These are phyloP conservation scores for Orbilia javanica DNA, from an alignment of 2,329 filamentous ascomycete genomes.

Conservation along the genomic window DNA sequence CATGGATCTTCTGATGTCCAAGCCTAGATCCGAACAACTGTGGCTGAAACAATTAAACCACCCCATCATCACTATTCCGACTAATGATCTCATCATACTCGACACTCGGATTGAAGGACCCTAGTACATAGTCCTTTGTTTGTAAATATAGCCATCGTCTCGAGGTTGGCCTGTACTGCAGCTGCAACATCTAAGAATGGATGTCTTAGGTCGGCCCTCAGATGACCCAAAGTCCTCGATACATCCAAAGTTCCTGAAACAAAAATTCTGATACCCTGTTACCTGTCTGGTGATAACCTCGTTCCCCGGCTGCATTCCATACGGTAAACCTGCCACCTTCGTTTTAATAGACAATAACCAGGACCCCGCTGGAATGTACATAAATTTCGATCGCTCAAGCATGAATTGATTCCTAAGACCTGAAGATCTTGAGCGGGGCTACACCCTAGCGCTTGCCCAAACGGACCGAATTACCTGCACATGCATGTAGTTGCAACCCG, in stretches of 20 bases:
- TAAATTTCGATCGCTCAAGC: neutral
- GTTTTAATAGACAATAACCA: neutral
- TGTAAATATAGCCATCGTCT: neutral
- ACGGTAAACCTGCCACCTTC: neutral
- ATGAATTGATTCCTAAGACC: neutral
- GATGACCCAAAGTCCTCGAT: neutral
- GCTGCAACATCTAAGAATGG: neutral
- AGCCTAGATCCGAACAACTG: constrained; percentile 30
- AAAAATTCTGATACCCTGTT: neutral
- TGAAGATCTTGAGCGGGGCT: neutral
- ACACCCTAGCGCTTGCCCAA: neutral
- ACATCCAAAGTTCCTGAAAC: neutral
- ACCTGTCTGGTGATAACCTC: neutral
- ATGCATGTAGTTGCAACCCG: neutral
- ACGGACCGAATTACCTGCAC: constrained; percentile 1
- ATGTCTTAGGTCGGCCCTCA: neutral
- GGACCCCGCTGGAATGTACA: neutral
- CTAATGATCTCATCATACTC: constrained; percentile 3
- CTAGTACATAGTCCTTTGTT: neutral
- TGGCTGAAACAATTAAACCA: constrained; percentile 26
- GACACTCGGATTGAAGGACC: neutral
- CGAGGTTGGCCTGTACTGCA: neutral
- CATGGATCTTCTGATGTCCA: neutral
- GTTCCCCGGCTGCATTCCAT: neutral
- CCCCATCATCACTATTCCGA: constrained; percentile 11